Evolutionary conservation across 208 protist genomes (phyloP).

Genomic region (Naegleria gruberi): DNA sequence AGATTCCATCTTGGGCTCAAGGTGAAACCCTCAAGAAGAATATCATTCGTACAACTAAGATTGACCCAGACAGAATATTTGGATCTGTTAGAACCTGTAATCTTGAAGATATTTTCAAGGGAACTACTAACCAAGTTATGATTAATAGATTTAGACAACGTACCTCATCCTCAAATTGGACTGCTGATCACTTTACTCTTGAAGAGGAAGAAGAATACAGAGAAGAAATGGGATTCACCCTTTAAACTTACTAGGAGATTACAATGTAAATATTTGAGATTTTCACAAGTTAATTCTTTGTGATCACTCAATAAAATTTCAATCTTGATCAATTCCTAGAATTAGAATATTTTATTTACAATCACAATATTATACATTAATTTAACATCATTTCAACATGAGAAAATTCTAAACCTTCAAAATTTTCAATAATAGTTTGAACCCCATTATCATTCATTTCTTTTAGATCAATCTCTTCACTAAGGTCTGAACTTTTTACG

Average conservation of each 20-base stretch:
- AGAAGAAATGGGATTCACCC: background rate
- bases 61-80: background rate
- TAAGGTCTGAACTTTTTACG: background rate
- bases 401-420: background rate
- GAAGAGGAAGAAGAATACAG: background rate
- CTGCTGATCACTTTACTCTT: background rate
- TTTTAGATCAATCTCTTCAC: background rate
- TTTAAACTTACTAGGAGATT: background rate
- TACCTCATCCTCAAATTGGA: background rate
- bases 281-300: too few species aligned
- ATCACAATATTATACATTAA: too few species aligned
- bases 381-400: background rate
- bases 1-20: background rate
- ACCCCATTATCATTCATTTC: background rate
- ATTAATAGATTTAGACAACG: background rate
- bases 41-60: too few species aligned
- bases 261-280: too few species aligned
- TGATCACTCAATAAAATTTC: background rate
- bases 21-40: background rate
- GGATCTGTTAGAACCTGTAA: background rate
- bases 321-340: background rate
- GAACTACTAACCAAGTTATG: background rate
- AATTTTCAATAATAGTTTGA: background rate
- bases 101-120: background rate
- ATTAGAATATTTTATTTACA: too few species aligned